These are phyloP conservation scores for Chenopodium formosanum DNA, from an alignment of 148 eudicot genomes.

Conservation along the genomic window DNA sequence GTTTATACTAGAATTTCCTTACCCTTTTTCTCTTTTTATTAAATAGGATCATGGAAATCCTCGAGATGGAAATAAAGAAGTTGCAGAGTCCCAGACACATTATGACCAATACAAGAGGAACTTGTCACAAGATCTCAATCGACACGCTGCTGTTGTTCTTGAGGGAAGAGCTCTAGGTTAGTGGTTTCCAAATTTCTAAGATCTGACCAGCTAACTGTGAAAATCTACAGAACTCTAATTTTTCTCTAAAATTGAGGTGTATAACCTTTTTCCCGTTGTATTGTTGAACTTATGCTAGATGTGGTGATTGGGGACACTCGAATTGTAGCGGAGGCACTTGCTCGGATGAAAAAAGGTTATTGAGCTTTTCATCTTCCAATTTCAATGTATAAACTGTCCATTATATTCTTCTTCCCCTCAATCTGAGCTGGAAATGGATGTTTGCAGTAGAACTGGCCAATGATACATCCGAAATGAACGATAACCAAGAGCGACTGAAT, in stretches of 20 bases:
- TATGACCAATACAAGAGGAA: constrained; percentile 79
- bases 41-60: constrained; percentile 84
- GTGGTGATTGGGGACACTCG: constrained; percentile 68
- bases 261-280: neutral
- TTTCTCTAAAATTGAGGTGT: neutral
- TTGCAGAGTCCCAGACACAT: constrained; percentile 48
- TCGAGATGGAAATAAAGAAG: constrained; percentile 53
- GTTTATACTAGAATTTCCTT: constrained; percentile 3
- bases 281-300: constrained; percentile 38
- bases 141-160: constrained; percentile 96
- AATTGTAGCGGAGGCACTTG: constrained; percentile 84
- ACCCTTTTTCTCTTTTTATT: constrained; percentile 7
- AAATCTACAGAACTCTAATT: neutral
- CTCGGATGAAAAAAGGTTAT: constrained; percentile 68
- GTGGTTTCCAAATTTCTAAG: constrained; percentile 23
- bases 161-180: constrained; percentile 88
- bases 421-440: neutral
- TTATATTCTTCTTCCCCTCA: neutral
- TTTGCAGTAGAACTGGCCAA: constrained; percentile 66
- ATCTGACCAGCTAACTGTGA: neutral
- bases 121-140: constrained; percentile 75
- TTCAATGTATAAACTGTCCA: neutral
- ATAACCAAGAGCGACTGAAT: constrained; percentile 51
- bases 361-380: neutral
- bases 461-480: constrained; percentile 46